Evolutionary conservation across 345 rosid genomes (phyloP).

Genomic region (Limnanthes douglasii): DNA sequence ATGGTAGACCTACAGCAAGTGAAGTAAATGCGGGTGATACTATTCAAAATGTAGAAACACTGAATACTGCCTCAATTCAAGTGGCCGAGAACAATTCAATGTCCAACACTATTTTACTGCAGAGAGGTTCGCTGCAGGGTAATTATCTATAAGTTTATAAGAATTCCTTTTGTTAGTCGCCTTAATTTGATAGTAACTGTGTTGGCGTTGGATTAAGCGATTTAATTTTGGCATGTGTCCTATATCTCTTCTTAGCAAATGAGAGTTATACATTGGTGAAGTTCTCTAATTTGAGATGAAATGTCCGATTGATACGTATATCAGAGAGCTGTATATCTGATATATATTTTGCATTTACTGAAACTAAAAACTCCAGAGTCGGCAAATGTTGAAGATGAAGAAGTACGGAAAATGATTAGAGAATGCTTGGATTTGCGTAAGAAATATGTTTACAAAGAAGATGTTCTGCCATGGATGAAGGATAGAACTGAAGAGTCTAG

Average conservation of each 20-base stretch:
- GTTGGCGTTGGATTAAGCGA: too few relatives aligned
- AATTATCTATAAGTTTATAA: too few relatives aligned
- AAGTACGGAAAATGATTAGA: slow-evolving; percentile 30
- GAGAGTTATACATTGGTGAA: too few relatives aligned
- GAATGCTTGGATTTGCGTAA: slow-evolving; percentile 33
- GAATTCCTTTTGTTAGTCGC: too few relatives aligned
- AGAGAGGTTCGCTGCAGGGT: slow-evolving; percentile 15
- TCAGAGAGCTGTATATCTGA: neutral
- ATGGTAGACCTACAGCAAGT: slow-evolving; percentile 4
- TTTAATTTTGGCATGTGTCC: too few relatives aligned
- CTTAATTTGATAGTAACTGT: too few relatives aligned
- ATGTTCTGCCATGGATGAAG: slow-evolving; percentile 29
- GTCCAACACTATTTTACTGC: too few relatives aligned
- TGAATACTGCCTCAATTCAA: slow-evolving; percentile 9
- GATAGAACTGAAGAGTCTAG: slow-evolving; percentile 9
- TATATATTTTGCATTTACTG: neutral
- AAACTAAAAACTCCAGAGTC: slow-evolving; percentile 12
- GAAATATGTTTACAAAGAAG: slow-evolving; percentile 24
- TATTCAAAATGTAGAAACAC: slow-evolving; percentile 7
- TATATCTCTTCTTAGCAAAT: too few relatives aligned
- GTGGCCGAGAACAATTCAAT: slow-evolving; percentile 12
- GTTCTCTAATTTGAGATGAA: too few relatives aligned
- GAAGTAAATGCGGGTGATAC: slow-evolving; percentile 7
- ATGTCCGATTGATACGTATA: too few relatives aligned
- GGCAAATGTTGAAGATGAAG: slow-evolving; percentile 27